Percentiles rank a stretch among this genome's conserved stretches.
Evolutionary conservation across 1,284 basidiomycete species (phyloP).

Genomic region (Chondrostereum purpureum): DNA sequence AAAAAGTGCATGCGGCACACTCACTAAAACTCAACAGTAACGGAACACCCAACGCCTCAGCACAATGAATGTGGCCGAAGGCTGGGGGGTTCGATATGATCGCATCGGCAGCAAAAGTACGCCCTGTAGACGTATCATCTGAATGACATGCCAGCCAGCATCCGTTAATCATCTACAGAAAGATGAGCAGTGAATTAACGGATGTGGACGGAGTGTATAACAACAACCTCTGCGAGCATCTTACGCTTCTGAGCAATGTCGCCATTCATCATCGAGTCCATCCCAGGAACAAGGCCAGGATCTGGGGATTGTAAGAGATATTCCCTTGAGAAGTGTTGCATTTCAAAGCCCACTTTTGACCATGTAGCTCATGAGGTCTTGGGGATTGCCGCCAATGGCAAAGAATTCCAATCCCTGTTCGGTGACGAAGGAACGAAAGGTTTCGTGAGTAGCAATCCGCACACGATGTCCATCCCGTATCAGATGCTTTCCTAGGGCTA

Average conservation of each 20-base stretch:
- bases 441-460: conserved; percentile 61
- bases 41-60: conserved; percentile 58
- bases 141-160: conserved; percentile 50
- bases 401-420: conserved; percentile 49
- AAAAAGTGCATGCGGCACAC: conserved; percentile 17
- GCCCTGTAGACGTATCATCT: conserved; percentile 36
- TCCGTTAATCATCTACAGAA: conserved; percentile 46
- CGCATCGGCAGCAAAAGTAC: conserved; percentile 50
- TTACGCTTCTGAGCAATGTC: conserved; percentile 41
- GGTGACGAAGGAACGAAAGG: conserved; percentile 52
- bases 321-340: neutral
- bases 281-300: conserved; percentile 45
- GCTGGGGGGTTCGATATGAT: conserved; percentile 63
- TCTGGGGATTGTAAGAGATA: conserved; percentile 23
- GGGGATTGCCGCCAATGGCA: conserved; percentile 52
- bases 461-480: conserved; percentile 52
- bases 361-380: conserved; percentile 58
- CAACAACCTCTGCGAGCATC: conserved; percentile 39
- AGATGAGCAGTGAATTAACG: too few relatives aligned
- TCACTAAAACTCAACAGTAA: conserved; percentile 51
- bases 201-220: too few relatives aligned
- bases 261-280: conserved; percentile 39
- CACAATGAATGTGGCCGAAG: conserved; percentile 60
- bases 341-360: conserved; percentile 38
- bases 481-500: conserved; percentile 54